Conservation (phyloP, 2,329 filamentous ascomycete genomes). For the Penicillium freii region DNA sequence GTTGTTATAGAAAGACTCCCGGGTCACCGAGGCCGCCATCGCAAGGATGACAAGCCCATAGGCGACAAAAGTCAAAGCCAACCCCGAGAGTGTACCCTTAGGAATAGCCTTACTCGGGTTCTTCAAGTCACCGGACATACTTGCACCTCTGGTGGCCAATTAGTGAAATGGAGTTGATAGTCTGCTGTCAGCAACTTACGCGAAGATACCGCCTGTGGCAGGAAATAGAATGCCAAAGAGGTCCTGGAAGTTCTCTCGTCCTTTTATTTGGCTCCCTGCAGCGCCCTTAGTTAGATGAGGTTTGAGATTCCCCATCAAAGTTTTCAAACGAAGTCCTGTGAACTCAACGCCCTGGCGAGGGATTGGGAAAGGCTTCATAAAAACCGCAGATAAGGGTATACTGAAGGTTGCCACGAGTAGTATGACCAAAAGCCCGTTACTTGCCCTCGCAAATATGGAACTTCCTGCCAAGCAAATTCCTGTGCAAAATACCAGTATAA, state of each 20-base stretch:
- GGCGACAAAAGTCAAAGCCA: slow-evolving; percentile 70
- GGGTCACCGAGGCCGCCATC: slow-evolving; percentile 72
- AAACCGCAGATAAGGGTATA: slow-evolving; percentile 74
- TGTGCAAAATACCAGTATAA: slow-evolving; percentile 69
- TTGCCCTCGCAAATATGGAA: slow-evolving; percentile 74
- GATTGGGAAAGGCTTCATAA: slow-evolving; percentile 66
- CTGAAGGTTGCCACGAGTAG: slow-evolving; percentile 72
- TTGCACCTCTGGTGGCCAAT: slow-evolving; percentile 60
- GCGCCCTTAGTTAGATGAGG: slow-evolving; percentile 64
- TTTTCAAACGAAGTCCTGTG: slow-evolving; percentile 70
- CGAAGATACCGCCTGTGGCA: slow-evolving; percentile 61
- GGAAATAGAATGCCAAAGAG: slow-evolving; percentile 86
- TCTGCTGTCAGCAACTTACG: slow-evolving; percentile 38
- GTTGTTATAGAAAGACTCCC: slow-evolving; percentile 70
- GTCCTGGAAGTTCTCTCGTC: slow-evolving; percentile 70
- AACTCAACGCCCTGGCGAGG: slow-evolving; percentile 65
- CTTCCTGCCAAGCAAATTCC: slow-evolving; percentile 76
- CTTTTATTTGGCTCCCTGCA: slow-evolving; percentile 60
- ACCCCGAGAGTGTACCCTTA: slow-evolving; percentile 75
- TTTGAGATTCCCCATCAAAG: slow-evolving; percentile 70
- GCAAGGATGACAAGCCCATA: slow-evolving; percentile 76
- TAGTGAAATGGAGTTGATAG: slow-evolving; percentile 55
- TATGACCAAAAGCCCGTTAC: slow-evolving; percentile 70
- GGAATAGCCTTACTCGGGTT: slow-evolving; percentile 83
- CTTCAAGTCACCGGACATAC: slow-evolving; percentile 83